A percentile compares a stretch with the other conserved stretches of the same genome.
These are phyloP conservation scores for Acanthamoeba sp. DNA, from an alignment of 208 protist species.

Conservation along the genomic window DNA sequence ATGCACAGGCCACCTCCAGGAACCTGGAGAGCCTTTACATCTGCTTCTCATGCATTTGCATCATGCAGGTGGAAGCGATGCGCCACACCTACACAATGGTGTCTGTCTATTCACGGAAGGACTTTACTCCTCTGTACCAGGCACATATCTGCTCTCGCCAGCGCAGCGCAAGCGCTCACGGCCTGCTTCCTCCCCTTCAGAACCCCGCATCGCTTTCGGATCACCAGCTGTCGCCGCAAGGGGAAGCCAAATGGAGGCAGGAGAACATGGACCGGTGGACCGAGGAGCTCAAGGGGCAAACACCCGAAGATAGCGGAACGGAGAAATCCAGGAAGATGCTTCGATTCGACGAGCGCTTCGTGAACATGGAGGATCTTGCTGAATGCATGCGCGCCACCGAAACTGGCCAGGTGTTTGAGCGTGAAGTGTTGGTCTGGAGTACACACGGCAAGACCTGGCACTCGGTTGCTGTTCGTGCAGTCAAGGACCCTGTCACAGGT, in stretches of 20 bases:
- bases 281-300: neutral
- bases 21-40: no score
- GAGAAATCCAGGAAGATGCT: neutral
- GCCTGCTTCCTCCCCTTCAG: no score
- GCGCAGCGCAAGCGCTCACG: no score
- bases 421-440: neutral
- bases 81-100: constrained; percentile 29
- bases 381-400: constrained; percentile 1
- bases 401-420: neutral
- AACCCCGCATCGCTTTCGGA: neutral
- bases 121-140: constrained; percentile 6
- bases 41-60: no score
- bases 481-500: constrained; percentile 3
- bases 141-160: neutral
- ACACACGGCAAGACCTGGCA: neutral
- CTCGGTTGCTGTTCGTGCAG: neutral
- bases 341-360: neutral
- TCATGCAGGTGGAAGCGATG: constrained; percentile 2
- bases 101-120: neutral
- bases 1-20: neutral
- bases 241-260: neutral
- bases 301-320: no score
- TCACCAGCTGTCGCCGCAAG: neutral
- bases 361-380: neutral
- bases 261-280: neutral